Evolutionary conservation across 352 stramenopile genomes (phyloP), one percentile per base, ranked within the genome.

Genomic region (Pythium brassicae): DNA sequence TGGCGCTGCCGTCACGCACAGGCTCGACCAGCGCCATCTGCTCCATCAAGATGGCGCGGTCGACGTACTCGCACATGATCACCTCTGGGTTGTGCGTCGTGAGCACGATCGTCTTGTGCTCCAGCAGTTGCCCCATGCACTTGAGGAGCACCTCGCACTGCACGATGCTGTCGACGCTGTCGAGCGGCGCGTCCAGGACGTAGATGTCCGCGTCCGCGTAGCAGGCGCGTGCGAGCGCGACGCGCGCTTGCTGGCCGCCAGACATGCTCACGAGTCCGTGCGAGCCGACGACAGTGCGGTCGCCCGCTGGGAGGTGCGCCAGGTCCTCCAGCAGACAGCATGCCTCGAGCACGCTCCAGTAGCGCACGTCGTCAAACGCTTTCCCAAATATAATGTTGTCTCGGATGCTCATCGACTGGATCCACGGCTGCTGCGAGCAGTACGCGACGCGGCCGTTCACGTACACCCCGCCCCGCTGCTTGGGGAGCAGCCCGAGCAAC

Each of bases 341-440:
- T 0, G 77, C 79, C 23, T 77, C 75, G 4, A 93, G 48, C 47
- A 91, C 78, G 22, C 62, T 82, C 67, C 69, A 74, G 67, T 94
- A 92, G 34, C 72, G 72, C 11, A 64, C 66, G 29, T 63, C 65
- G 55, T 95, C 70, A 47, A 86, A 94, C 8, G 65, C 55, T 23
- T 77, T 78, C 5, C 94, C 93, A 72, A 99, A 99, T 7, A 99
- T 63, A 57, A 99, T 96, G 69, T 99, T 99, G 25, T 98, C 89
- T n/a, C 86, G 80, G 3, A 99, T 72, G 22, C 86, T 97, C 29
- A 90, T 91, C 61, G 98, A 98, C 66, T 99, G 87, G 53, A 99
- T 96, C 80, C 97, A 98, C 27, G 95, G 82, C 19, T 86, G 82
- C 69, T 98, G 95, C 6, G 92, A 78, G 57, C 83, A 96, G 65